Percentiles rank a stretch among this genome's conserved stretches.
These are phyloP conservation scores for Gonapodya prolifera DNA, from an alignment of 192 early-diverging fungal species.

Conservation along the genomic window DNA sequence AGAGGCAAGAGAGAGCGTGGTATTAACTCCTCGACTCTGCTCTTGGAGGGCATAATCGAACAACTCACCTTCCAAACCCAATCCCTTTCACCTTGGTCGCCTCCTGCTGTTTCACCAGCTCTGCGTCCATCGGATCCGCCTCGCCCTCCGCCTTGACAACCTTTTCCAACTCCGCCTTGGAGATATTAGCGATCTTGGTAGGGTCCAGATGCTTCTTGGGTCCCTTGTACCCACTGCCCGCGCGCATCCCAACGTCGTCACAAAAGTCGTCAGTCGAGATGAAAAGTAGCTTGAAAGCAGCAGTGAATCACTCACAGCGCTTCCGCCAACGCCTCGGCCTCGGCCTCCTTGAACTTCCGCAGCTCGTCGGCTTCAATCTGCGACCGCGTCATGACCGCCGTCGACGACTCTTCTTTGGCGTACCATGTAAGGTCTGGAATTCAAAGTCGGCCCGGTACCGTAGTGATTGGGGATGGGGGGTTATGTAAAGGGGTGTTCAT, in stretches of 20 bases:
- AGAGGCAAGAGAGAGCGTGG: too few relatives aligned
- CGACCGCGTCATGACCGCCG: slow-evolving; percentile 11
- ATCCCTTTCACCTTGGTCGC: background rate
- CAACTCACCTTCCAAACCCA: background rate
- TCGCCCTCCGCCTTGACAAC: slow-evolving; percentile 20
- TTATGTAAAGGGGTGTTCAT: too few relatives aligned
- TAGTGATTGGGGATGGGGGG: too few relatives aligned
- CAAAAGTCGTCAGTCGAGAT: background rate
- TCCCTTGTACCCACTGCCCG: slow-evolving; percentile 4
- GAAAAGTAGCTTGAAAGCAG: background rate
- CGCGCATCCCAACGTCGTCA: slow-evolving; percentile 30
- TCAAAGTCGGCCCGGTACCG: background rate
- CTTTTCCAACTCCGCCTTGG: slow-evolving; percentile 28
- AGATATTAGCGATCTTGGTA: slow-evolving; percentile 25
- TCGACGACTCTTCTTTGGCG: slow-evolving; percentile 36
- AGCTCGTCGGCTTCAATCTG: slow-evolving; percentile 25
- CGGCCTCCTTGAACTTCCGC: slow-evolving; percentile 40
- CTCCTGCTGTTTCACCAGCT: slow-evolving; percentile 16
- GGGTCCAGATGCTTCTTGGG: slow-evolving; percentile 5
- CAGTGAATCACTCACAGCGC: slow-evolving; percentile 27
- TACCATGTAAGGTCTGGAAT: slow-evolving; percentile 66
- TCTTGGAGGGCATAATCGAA: background rate
- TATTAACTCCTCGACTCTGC: background rate
- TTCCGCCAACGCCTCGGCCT: slow-evolving; percentile 43
- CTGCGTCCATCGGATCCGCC: slow-evolving; percentile 7